phyloP scores from a whole-genome alignment of 495 filamentous ascomycete species.

The Ramalina intermedia region DNA sequence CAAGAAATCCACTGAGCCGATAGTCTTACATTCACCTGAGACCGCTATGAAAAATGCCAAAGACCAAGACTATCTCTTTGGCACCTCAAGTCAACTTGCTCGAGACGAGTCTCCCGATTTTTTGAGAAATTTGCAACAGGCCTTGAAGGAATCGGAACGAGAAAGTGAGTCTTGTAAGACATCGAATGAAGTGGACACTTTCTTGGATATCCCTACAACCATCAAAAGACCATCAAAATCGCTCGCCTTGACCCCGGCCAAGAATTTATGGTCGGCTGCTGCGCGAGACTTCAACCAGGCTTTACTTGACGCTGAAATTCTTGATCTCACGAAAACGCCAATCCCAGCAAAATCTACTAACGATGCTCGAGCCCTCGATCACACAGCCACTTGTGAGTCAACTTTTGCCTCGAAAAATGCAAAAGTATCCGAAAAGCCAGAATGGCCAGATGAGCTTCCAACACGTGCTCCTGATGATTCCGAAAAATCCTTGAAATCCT shows the following conservation, averaged over 20 bases:
- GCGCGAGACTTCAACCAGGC: slow-evolving; percentile 48
- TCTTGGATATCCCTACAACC: not conserved
- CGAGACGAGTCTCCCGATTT: slow-evolving; percentile 56
- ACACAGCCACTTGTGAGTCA: no score
- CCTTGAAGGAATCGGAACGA: slow-evolving; percentile 46
- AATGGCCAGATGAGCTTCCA: no score
- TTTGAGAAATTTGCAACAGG: slow-evolving; percentile 53
- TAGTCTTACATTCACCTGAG: slow-evolving; percentile 56
- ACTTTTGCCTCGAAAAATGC: no score
- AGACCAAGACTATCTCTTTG: slow-evolving; percentile 74
- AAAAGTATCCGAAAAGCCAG: no score
- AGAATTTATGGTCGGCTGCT: slow-evolving; percentile 53
- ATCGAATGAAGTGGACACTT: not conserved
- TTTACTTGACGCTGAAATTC: slow-evolving; percentile 40
- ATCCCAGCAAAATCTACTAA: no score
- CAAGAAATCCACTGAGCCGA: slow-evolving; percentile 12
- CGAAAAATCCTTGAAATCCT: no score
- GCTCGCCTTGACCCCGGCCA: slow-evolving; percentile 18
- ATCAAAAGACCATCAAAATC: slow-evolving; percentile 7
- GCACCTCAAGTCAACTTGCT: slow-evolving; percentile 81
- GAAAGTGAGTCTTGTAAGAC: not conserved
- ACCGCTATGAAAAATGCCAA: slow-evolving; percentile 54
- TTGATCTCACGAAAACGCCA: slow-evolving; percentile 38
- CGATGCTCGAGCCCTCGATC: no score
- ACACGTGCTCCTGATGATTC: no score